Evolutionary conservation across 768 basidiomycete genomes (phyloP), one percentile per base, ranked within the genome.

Genomic region (Crassisporium funariophilum): DNA sequence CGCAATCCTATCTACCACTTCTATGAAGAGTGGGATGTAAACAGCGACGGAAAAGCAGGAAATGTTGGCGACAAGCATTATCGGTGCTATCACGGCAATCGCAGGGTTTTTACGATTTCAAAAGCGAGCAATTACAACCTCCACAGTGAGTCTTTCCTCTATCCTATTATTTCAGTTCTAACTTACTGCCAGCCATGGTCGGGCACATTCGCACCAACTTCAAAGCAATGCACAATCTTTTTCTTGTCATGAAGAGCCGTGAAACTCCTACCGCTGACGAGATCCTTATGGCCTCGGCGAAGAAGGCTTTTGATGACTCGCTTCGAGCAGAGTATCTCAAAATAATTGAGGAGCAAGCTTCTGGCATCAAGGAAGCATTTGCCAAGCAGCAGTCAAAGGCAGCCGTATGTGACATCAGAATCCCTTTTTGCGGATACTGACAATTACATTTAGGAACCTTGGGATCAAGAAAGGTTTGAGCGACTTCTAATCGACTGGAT

Each of bases 401-500:
- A 16, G 25, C 25, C n/a, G 42, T 44, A 44, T 4, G 42, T 33
- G 10, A 24, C 27, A 29, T 7, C 9, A 24, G 9, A 13, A 6
- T 24, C 25, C 10, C n/a, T 31, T 8, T 7, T 10, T 15, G n/a
- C 31, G 10, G 25, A 29, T 33, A 21, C n/a, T 29, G 9, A 22
- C 10, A 11, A 16, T 20, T 15, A 7, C 22, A 41, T 16, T 17
- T 20, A 49, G 13, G 52, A n/a, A 69, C 70, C 44, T 70, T 72
- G 4, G 70, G 67, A 49, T 71, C 70, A 0, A 53, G 64, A 5
- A 61, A 54, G 19, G 35, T 36, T 4, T 54, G 48, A 11, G 53
- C 49, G 12, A 55, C 15, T 31, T 13, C 23, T 43, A 13, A 31
- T 19, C n/a, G 27, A 43, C 11, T 43, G 41, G 41, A 31, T 43